These are phyloP conservation scores for Pseudogymnoascus sp. DNA, from an alignment of 2,329 filamentous ascomycete genomes.

Conservation along the genomic window DNA sequence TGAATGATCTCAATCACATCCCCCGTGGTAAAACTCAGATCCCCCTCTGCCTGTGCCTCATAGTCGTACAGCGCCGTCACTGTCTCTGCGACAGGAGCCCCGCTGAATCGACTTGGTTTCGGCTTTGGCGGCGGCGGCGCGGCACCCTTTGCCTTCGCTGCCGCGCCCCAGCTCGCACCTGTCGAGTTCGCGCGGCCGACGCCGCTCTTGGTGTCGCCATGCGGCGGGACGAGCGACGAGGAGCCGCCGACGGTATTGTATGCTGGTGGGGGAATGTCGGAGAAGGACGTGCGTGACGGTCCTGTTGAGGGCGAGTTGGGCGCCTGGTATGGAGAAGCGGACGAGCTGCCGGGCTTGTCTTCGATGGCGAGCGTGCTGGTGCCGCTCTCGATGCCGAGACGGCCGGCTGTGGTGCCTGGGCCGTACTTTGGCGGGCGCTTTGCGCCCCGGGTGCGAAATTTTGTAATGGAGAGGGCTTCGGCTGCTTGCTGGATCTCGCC, in stretches of 20 bases:
- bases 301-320: background rate
- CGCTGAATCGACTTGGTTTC: constrained; percentile 70
- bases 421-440: constrained; percentile 33
- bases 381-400: constrained; percentile 18
- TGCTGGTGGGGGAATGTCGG: constrained; percentile 60
- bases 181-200: constrained; percentile 36
- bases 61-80: constrained; percentile 94
- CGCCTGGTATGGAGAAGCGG: background rate
- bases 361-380: constrained; percentile 19
- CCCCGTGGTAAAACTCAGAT: constrained; percentile 81
- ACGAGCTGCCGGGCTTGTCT: constrained; percentile 13
- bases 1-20: constrained; percentile 84
- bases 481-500: constrained; percentile 78
- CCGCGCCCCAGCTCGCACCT: constrained; percentile 37
- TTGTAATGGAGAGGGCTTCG: constrained; percentile 78
- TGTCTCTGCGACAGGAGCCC: constrained; percentile 60
- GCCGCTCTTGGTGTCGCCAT: constrained; percentile 19
- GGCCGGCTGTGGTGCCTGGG: constrained; percentile 18
- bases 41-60: constrained; percentile 88
- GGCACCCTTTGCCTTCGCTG: constrained; percentile 60
- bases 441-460: constrained; percentile 83
- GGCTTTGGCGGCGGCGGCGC: constrained; percentile 64
- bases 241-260: constrained; percentile 45
- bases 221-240: constrained; percentile 25
- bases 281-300: constrained; percentile 32